Evolutionary conservation across 2,329 filamentous ascomycete species (phyloP), one percentile per base, ranked within the genome.

Genomic region (Colletotrichum sp.): DNA sequence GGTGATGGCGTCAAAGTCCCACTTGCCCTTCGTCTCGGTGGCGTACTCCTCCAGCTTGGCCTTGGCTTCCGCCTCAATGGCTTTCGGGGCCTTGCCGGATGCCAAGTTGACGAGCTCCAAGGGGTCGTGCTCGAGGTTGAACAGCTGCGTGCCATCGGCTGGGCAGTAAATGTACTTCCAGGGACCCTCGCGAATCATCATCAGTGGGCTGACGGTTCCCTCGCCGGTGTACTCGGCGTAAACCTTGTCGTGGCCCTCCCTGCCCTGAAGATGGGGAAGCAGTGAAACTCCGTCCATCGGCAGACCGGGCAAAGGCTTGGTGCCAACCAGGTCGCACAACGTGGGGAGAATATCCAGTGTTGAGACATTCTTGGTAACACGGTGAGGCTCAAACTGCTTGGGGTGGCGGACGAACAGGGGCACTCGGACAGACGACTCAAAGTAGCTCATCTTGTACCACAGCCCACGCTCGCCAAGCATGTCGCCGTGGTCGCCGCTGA

Each of bases 361-460:
- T 13, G 95, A 98, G 15, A 98, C 96, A 78, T 96, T 98, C 84
- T 96, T 89, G 21, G 90, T 89, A 32, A 98, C 94, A 39, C 92
- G 93, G 87, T 93, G 95, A 36, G 96, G 93, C 16, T 89, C 83
- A 84, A 96, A 98, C 77, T 90, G 90, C 80, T 92, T 89, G 30
- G 96, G 96, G 81, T 96, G 92, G 84, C 95, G 93, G 83, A 98
- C 90, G 78, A 98, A 89, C 83, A 98, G 93, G 2, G 96, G 96
- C 26, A 98, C 96, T 32, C 96, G 94, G 62, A 95, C 95, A 15
- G 95, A 98, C 55, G 93, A 93, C 89, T 98, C 96, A 81, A 96
- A 98, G 90, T 97, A 98, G 82, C 92, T 95, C 96, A 98, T 98
- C 90, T 98, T 98, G 89, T 98, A 96, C 96, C 96, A 98, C 63